Evolutionary conservation across 208 protist species (phyloP).

Genomic region (Trypanosoma rangeli): DNA sequence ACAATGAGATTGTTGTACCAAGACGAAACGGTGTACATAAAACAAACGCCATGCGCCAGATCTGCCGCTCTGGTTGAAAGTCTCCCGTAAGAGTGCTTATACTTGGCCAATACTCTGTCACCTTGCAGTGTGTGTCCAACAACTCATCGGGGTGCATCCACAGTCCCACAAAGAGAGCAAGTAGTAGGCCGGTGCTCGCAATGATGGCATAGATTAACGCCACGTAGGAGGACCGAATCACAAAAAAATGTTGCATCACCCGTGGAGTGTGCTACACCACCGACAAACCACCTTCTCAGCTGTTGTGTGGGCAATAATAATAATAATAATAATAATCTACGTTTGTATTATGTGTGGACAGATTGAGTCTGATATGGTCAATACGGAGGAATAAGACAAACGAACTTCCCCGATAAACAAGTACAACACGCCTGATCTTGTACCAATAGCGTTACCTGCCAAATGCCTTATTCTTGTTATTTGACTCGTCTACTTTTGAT

Average conservation of each 20-base stretch:
- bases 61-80: slow-evolving; percentile 69
- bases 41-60: slow-evolving; percentile 59
- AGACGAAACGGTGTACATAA: slow-evolving; percentile 60
- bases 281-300: not conserved
- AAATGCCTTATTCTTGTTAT: too few species aligned
- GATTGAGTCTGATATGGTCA: slow-evolving; percentile 2
- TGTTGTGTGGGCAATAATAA: not conserved
- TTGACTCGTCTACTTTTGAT: too few species aligned
- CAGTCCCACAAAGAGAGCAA: slow-evolving; percentile 53
- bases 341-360: slow-evolving; percentile 8
- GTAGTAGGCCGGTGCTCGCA: slow-evolving; percentile 37
- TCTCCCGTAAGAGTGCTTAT: slow-evolving; percentile 72
- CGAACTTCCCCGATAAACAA: too few species aligned
- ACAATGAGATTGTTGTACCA: slow-evolving; percentile 44
- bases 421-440: too few species aligned
- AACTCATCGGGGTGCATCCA: slow-evolving; percentile 47
- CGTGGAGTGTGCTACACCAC: not conserved
- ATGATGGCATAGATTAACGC: slow-evolving; percentile 63
- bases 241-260: slow-evolving; percentile 62
- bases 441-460: too few species aligned
- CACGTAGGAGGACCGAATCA: slow-evolving; percentile 64
- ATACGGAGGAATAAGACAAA: too few species aligned
- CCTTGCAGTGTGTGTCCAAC: slow-evolving; percentile 49
- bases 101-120: slow-evolving; percentile 79
- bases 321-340: too few species aligned